Conservation (phyloP, 768 basidiomycete genomes). For the Saitozyma sp. region DNA sequence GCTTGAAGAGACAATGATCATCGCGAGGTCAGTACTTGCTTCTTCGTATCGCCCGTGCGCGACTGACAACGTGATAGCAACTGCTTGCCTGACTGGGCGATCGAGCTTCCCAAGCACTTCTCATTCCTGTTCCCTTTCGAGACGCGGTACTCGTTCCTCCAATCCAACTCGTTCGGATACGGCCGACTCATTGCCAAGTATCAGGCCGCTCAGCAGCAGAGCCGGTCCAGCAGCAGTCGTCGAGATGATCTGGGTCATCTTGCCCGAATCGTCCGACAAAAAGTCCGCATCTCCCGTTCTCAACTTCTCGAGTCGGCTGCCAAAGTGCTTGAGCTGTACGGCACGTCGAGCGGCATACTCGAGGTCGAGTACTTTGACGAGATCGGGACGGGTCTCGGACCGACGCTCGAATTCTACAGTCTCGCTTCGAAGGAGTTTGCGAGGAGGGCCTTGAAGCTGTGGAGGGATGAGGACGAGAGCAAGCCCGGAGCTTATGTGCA, state of each 20-base stretch:
- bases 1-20: slow-evolving; percentile 97
- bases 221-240: slow-evolving; percentile 69
- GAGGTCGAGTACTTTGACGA: slow-evolving; percentile 99
- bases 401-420: slow-evolving; percentile 98
- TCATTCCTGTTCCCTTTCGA: slow-evolving; percentile 99
- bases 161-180: slow-evolving; percentile 97
- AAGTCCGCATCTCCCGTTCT: slow-evolving; percentile 92
- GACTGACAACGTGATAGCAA: slow-evolving; percentile 60
- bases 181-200: slow-evolving; percentile 91
- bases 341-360: slow-evolving; percentile 85
- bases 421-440: slow-evolving; percentile 94
- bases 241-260: slow-evolving; percentile 91
- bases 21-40: slow-evolving; percentile 74
- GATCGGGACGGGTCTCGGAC: slow-evolving; percentile 95
- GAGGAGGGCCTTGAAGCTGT: slow-evolving; percentile 78
- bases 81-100: slow-evolving; percentile 94
- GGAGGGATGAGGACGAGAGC: slow-evolving; percentile 77
- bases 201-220: slow-evolving; percentile 79
- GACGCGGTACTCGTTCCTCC: slow-evolving; percentile 93
- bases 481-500: slow-evolving; percentile 69
- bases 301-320: slow-evolving; percentile 93
- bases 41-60: slow-evolving; percentile 2
- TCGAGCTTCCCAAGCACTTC: slow-evolving; percentile 93
- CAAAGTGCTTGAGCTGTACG: slow-evolving; percentile 89
- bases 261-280: slow-evolving; percentile 88